These are phyloP conservation scores for peach (Prunus persica) DNA, from an alignment of 306 rosid species.

Conservation along the genomic window Prunus_persica_NCBIv2 NC_034010.1:1926001-1926500, in stretches of 20 bases:
- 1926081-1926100: slow-evolving; percentile 5
- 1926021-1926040: slow-evolving; percentile 29
- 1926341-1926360: not conserved
- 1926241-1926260: slow-evolving; percentile 18
- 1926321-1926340: not conserved
- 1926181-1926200: slow-evolving; percentile 45
- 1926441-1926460: not conserved
- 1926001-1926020: slow-evolving; percentile 40
- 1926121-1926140: slow-evolving; percentile 49
- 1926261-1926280: slow-evolving; percentile 10
- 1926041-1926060: slow-evolving; percentile 49
- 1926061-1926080: slow-evolving; percentile 17
- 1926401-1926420: not conserved
- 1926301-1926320: not conserved
- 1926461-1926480: not conserved
- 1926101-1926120: slow-evolving; percentile 20
- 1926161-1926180: slow-evolving; percentile 25
- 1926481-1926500: not conserved
- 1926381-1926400: not conserved
- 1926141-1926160: slow-evolving; percentile 33
- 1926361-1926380: slow-evolving; percentile 3
- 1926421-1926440: not conserved
- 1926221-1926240: not conserved
- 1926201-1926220: slow-evolving; percentile 1
- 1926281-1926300: not conserved